Percentiles rank a stretch among this genome's conserved stretches.
These are phyloP conservation scores for Spencermartinsiella europaea DNA, from an alignment of 805 yeast genomes.

Conservation along the genomic window DNA sequence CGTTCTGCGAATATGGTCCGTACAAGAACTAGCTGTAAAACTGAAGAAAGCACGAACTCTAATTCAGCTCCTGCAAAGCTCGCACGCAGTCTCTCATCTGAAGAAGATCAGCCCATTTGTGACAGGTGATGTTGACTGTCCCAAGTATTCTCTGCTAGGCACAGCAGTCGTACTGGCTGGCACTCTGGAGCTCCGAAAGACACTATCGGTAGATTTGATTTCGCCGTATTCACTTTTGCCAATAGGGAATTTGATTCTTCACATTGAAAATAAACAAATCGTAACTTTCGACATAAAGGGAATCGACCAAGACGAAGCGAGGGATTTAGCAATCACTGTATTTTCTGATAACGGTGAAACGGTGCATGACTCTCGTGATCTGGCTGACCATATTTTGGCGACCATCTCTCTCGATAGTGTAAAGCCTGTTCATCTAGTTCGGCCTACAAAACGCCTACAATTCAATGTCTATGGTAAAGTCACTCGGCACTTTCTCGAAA, in stretches of 20 bases:
- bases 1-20: slow-evolving; percentile 17
- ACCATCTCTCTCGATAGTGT: background rate
- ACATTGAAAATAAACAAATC: background rate
- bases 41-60: slow-evolving; percentile 13
- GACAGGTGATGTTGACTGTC: background rate
- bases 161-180: background rate
- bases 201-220: background rate
- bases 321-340: background rate
- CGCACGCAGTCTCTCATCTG: slow-evolving; percentile 5
- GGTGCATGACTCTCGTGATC: background rate
- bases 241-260: background rate
- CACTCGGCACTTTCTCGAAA: slow-evolving; percentile 4
- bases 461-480: slow-evolving; percentile 5
- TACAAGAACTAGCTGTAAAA: slow-evolving; percentile 2
- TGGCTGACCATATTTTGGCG: background rate
- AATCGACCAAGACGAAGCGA: background rate
- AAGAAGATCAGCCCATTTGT: slow-evolving; percentile 6
- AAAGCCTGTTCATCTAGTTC: background rate
- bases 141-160: background rate
- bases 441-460: background rate
- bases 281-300: slow-evolving; percentile 6
- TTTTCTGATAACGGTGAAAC: background rate
- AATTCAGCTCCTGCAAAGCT: slow-evolving; percentile 3
- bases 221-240: background rate
- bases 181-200: background rate